phyloP scores from a whole-genome alignment of 2,329 filamentous ascomycete species.

The Albifimbria verrucaria region DNA sequence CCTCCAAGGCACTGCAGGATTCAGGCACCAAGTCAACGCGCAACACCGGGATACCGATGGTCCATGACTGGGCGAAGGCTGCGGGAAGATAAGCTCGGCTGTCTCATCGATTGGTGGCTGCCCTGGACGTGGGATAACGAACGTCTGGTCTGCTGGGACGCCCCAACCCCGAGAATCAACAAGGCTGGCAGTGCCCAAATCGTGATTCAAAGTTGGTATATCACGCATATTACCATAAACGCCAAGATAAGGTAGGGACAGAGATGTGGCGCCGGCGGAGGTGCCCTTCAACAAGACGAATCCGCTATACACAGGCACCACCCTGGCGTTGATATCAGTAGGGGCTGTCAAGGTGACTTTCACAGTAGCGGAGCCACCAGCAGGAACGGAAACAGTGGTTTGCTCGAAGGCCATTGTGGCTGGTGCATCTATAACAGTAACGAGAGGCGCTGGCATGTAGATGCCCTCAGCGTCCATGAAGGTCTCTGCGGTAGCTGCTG shows the following conservation, averaged over 20 bases:
- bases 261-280: background rate
- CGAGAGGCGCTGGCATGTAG: background rate
- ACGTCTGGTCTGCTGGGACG: background rate
- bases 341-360: background rate
- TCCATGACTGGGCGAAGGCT: background rate
- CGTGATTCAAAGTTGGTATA: background rate
- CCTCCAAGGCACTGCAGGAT: too few relatives aligned
- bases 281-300: background rate
- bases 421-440: background rate
- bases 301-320: background rate
- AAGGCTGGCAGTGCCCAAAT: background rate
- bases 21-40: background rate
- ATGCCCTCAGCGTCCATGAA: background rate
- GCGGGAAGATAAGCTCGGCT: background rate
- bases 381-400: background rate
- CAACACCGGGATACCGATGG: background rate
- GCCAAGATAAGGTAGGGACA: background rate
- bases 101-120: background rate
- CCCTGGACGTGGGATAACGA: background rate
- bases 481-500: background rate
- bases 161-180: background rate
- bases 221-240: background rate
- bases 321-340: background rate
- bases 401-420: background rate
- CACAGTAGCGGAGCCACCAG: background rate